phyloP scores from a whole-genome alignment of 2,329 filamentous ascomycete genomes.

The Incumbomyces delicatus region DNA sequence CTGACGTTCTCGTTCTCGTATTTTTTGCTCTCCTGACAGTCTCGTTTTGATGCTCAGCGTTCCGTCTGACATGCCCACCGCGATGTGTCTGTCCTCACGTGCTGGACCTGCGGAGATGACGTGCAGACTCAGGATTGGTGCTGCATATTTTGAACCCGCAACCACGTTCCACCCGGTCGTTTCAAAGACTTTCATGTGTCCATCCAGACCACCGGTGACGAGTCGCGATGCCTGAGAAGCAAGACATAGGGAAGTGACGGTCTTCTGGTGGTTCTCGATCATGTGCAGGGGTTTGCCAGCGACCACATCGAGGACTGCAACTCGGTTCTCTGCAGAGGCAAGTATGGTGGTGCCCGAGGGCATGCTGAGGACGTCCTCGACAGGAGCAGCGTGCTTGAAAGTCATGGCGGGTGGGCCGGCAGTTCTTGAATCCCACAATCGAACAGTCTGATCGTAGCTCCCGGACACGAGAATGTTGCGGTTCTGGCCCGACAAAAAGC shows the following conservation, averaged over 20 bases:
- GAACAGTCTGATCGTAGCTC: conserved; percentile 88
- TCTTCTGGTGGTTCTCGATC: conserved; percentile 94
- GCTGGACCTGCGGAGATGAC: conserved; percentile 61
- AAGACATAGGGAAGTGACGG: conserved; percentile 75
- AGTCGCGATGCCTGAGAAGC: conserved; percentile 73
- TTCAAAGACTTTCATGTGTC: conserved; percentile 95
- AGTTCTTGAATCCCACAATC: conserved; percentile 81
- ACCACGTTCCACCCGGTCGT: conserved; percentile 93
- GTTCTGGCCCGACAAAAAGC: conserved; percentile 68
- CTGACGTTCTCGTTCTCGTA: conserved; percentile 63
- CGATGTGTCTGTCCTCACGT: conserved; percentile 80
- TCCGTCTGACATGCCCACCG: conserved; percentile 88
- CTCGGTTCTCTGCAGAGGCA: conserved; percentile 72
- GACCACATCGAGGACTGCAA: conserved; percentile 86
- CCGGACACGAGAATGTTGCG: conserved; percentile 73
- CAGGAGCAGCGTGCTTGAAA: conserved; percentile 83
- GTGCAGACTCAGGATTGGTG: conserved; percentile 74
- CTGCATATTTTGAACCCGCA: conserved; percentile 85
- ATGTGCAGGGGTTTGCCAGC: conserved; percentile 79
- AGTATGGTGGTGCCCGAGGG: conserved; percentile 78
- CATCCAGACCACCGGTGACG: conserved; percentile 81
- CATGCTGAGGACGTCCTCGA: conserved; percentile 82
- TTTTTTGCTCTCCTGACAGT: conserved; percentile 72
- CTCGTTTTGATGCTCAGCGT: conserved; percentile 83
- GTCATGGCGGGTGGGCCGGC: conserved; percentile 67